A percentile compares a stretch with the other conserved stretches of the same genome.
Evolutionary conservation across 1,284 basidiomycete species (phyloP).

Genomic region (Pulveroboletus ridleyi): DNA sequence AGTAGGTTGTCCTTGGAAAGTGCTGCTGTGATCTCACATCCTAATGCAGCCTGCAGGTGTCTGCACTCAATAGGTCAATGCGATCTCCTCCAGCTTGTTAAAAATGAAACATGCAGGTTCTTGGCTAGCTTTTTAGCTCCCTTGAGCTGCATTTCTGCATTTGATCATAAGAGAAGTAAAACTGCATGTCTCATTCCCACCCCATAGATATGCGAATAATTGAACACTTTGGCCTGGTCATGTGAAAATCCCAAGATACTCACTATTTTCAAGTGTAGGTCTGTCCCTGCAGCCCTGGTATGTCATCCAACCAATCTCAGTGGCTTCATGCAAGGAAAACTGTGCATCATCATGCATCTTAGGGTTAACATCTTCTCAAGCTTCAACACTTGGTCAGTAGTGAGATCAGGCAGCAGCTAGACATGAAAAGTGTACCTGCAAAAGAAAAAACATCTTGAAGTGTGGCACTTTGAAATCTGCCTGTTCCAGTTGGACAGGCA

Average conservation of each 20-base stretch:
- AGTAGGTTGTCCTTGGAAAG: constrained; percentile 91
- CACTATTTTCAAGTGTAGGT: constrained; percentile 97
- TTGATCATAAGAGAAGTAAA: constrained; percentile 89
- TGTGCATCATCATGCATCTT: constrained; percentile 97
- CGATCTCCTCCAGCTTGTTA: constrained; percentile 98
- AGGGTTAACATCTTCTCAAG: constrained; percentile 81
- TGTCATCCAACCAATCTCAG: constrained; percentile 99
- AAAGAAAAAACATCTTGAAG: constrained; percentile 97
- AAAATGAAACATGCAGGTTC: constrained; percentile 97
- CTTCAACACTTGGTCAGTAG: constrained; percentile 88
- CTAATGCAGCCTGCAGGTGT: constrained; percentile 82
- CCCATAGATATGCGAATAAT: constrained; percentile 98
- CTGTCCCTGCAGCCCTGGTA: constrained; percentile 96
- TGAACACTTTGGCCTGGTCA: constrained; percentile 98
- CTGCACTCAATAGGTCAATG: constrained; percentile 84
- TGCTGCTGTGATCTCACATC: constrained; percentile 94
- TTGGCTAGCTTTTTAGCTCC: constrained; percentile 85
- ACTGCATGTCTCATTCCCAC: constrained; percentile 96
- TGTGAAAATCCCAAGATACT: constrained; percentile 92
- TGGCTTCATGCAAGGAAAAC: constrained; percentile 96
- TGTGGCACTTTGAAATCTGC: constrained; percentile 93
- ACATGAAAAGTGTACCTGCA: constrained; percentile 99
- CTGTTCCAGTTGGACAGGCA: constrained; percentile 91
- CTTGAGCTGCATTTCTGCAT: constrained; percentile 80
- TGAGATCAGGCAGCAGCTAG: constrained; percentile 91